Percentiles rank a stretch among this genome's conserved stretches.
These are phyloP conservation scores for Penicillium cosmopolitanum DNA, from an alignment of 495 filamentous ascomycete genomes.

Conservation along the genomic window DNA sequence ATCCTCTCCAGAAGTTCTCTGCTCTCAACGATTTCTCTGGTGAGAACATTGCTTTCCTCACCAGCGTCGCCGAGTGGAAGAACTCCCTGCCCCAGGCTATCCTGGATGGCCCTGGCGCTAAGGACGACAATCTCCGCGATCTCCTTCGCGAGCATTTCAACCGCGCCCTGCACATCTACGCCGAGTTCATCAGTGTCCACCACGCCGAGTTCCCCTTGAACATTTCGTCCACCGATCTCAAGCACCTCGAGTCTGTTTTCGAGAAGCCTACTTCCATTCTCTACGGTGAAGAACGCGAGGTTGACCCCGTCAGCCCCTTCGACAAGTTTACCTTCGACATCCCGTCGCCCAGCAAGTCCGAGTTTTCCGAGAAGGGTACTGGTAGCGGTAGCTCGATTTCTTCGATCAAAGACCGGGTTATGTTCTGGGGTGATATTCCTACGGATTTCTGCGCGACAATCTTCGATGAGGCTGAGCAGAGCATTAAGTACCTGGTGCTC, in stretches of 20 bases:
- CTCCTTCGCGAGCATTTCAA: constrained; percentile 49
- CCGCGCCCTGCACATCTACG: constrained; percentile 59
- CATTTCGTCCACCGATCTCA: constrained; percentile 54
- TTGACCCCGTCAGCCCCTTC: constrained; percentile 38
- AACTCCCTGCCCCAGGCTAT: constrained; percentile 24
- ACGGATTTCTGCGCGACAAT: constrained; percentile 52
- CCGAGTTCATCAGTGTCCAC: constrained; percentile 55
- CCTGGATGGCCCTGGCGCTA: constrained; percentile 18
- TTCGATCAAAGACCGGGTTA: constrained; percentile 32
- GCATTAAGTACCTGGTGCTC: constrained; percentile 69
- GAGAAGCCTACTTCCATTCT: constrained; percentile 40
- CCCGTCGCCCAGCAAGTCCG: constrained; percentile 25
- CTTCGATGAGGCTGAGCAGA: constrained; percentile 62
- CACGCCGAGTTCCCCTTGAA: constrained; percentile 67
- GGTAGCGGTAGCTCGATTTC: constrained; percentile 15
- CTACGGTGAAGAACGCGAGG: constrained; percentile 36
- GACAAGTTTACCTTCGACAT: constrained; percentile 26
- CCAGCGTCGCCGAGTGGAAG: constrained; percentile 60
- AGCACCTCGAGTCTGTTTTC: constrained; percentile 54
- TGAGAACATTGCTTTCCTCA: constrained; percentile 71
- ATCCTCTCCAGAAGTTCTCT: constrained; percentile 61
- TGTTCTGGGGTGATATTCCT: constrained; percentile 49
- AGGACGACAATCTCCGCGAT: constrained; percentile 28
- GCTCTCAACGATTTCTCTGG: constrained; percentile 66
- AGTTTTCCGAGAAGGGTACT: constrained; percentile 28